phyloP scores from a whole-genome alignment of 352 stramenopile species.

The Phytophthora podocarpi region DNA sequence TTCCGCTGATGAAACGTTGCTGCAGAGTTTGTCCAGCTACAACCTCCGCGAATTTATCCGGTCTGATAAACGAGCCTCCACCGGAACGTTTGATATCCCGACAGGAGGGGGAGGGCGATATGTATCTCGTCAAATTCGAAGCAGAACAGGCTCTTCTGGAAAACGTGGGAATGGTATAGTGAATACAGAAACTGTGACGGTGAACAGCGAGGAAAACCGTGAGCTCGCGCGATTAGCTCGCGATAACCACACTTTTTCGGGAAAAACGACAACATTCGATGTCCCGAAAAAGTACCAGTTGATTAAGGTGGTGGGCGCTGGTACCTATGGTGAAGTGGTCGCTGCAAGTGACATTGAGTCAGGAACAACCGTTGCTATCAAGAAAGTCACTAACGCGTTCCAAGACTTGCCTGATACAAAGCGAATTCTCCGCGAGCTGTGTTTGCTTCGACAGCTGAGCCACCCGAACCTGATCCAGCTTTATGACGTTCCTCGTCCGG shows the following conservation, averaged over 20 bases:
- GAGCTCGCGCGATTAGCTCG: slow-evolving; percentile 48
- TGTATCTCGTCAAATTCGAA: slow-evolving; percentile 38
- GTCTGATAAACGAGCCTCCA: slow-evolving; percentile 39
- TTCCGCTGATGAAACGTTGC: slow-evolving; percentile 51
- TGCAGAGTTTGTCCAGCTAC: slow-evolving; percentile 63
- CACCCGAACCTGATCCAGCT: slow-evolving; percentile 95
- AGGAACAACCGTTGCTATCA: slow-evolving; percentile 92
- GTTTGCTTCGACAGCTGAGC: slow-evolving; percentile 83
- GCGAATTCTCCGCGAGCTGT: slow-evolving; percentile 96
- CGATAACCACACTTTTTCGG: slow-evolving; percentile 72
- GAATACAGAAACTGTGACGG: slow-evolving; percentile 9
- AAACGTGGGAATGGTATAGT: slow-evolving; percentile 15
- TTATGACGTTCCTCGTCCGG: slow-evolving; percentile 92
- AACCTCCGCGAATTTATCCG: slow-evolving; percentile 63
- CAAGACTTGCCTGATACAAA: slow-evolving; percentile 79
- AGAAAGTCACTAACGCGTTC: slow-evolving; percentile 93
- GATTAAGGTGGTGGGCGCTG: slow-evolving; percentile 82
- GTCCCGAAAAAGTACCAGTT: slow-evolving; percentile 82
- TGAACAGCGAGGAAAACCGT: slow-evolving; percentile 26
- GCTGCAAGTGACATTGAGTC: slow-evolving; percentile 81
- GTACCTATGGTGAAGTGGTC: slow-evolving; percentile 84
- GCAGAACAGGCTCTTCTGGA: slow-evolving; percentile 23
- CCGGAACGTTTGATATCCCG: slow-evolving; percentile 31
- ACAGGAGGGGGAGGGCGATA: slow-evolving; percentile 26
- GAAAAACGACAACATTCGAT: slow-evolving; percentile 74